phyloP scores from a whole-genome alignment of 441 rosid species.

The Gossypium gossypioides region DNA sequence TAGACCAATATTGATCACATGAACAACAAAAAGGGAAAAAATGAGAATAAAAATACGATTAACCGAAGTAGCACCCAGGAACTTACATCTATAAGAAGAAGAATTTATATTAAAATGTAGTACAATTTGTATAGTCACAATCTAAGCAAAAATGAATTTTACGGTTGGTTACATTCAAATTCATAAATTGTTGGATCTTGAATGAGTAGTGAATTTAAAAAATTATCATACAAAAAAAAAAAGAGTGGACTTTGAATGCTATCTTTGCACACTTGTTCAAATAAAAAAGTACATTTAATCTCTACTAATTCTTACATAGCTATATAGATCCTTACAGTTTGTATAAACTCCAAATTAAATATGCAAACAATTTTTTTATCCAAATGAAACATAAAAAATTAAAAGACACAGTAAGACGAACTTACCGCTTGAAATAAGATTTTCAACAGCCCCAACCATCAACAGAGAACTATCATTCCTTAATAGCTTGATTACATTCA shows the following conservation, averaged over 20 bases:
- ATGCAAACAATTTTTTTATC: background rate
- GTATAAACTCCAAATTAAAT: background rate
- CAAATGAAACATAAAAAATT: conserved; percentile 2
- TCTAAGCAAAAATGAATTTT: background rate
- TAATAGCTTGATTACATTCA: conserved; percentile 46
- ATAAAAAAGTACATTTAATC: background rate
- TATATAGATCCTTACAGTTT: background rate
- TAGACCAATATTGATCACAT: background rate
- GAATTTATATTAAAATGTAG: background rate
- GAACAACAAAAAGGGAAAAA: background rate
- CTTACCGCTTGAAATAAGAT: conserved; percentile 63
- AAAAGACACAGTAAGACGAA: conserved; percentile 3
- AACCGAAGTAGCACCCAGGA: background rate
- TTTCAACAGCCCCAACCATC: conserved; percentile 45
- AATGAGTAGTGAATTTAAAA: conserved; percentile 1
- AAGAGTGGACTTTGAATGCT: background rate
- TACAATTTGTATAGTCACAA: background rate
- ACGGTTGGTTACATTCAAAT: background rate
- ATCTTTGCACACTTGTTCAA: background rate
- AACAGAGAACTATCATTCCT: conserved; percentile 31
- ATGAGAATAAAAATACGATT: background rate
- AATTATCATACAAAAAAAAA: background rate
- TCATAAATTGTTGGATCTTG: background rate
- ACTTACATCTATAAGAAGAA: background rate
- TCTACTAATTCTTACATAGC: background rate